Evolutionary conservation across 495 filamentous ascomycete genomes (phyloP).

Genomic region (Chaetomium cochliodes): DNA sequence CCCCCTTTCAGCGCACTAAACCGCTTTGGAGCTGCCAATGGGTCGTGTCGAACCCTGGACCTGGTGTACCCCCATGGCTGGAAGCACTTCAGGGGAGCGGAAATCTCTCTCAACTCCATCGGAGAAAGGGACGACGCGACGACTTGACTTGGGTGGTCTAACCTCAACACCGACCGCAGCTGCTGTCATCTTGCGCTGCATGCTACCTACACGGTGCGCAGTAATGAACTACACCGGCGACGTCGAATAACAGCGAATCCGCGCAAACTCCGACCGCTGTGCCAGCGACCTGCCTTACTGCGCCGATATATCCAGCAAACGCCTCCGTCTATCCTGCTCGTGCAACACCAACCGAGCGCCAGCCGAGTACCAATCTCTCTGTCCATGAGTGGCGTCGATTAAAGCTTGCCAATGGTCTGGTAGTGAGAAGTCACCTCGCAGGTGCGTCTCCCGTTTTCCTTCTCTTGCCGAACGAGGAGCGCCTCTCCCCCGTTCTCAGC

Average conservation of each 20-base stretch:
- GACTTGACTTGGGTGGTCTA: neutral
- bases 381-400: constrained; percentile 12
- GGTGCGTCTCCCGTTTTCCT: neutral
- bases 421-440: neutral
- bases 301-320: neutral
- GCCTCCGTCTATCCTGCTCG: neutral
- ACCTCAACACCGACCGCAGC: neutral
- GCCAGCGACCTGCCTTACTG: constrained; percentile 10
- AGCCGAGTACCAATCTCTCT: constrained; percentile 11
- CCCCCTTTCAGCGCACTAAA: constrained; percentile 18
- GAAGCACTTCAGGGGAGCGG: constrained; percentile 4
- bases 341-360: constrained; percentile 13
- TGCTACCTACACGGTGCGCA: too few relatives aligned
- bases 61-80: constrained; percentile 4
- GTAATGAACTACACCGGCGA: neutral
- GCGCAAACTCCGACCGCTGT: constrained; percentile 1
- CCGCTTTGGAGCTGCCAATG: constrained; percentile 14
- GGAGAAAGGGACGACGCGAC: neutral
- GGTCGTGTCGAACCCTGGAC: constrained; percentile 11
- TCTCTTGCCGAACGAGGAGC: neutral
- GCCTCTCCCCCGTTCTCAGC: neutral
- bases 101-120: constrained; percentile 12
- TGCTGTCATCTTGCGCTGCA: constrained; percentile 1
- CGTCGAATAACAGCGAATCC: neutral
- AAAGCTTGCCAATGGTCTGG: neutral